A percentile compares a stretch with the other conserved stretches of the same genome.
Conservation (phyloP, 2,329 filamentous ascomycete genomes). For the Venturia oleaginea region DNA sequence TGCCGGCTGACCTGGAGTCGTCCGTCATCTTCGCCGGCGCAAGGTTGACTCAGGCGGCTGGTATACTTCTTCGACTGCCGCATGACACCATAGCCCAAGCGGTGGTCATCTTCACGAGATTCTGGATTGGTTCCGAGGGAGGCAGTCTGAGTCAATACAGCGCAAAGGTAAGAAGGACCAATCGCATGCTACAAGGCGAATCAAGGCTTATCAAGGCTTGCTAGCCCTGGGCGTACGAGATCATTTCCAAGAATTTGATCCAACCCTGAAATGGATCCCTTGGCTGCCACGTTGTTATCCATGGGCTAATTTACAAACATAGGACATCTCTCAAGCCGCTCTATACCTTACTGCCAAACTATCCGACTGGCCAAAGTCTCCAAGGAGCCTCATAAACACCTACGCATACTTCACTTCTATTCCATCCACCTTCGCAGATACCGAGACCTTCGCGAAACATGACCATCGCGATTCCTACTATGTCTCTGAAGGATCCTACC, state of each 20-base stretch:
- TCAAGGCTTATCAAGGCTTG: slow-evolving; percentile 12
- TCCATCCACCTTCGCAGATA: slow-evolving; percentile 44
- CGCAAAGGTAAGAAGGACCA: slow-evolving; percentile 47
- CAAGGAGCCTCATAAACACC: slow-evolving; percentile 74
- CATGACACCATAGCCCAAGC: slow-evolving; percentile 81
- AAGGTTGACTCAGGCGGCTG: slow-evolving; percentile 67
- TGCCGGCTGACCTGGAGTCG: slow-evolving; percentile 63
- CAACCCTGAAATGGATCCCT: neutral
- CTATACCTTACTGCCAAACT: slow-evolving; percentile 79
- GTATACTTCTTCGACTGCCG: slow-evolving; percentile 71
- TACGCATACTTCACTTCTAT: slow-evolving; percentile 70
- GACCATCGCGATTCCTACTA: slow-evolving; percentile 36
- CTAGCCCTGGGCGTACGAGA: neutral
- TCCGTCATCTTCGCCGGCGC: slow-evolving; percentile 63
- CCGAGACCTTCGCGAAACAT: slow-evolving; percentile 18
- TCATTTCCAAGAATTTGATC: neutral
- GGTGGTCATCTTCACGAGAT: slow-evolving; percentile 71
- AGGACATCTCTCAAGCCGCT: slow-evolving; percentile 74
- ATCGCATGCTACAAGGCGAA: neutral
- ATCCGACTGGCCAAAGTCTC: slow-evolving; percentile 64
- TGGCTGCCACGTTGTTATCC: slow-evolving; percentile 14
- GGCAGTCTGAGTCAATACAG: slow-evolving; percentile 42
- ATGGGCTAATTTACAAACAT: slow-evolving; percentile 8
- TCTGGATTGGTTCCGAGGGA: slow-evolving; percentile 57
- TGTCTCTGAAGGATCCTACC: slow-evolving; percentile 65